Evolutionary conservation across 2,329 filamentous ascomycete genomes (phyloP), one percentile per base, ranked within the genome.

Genomic region (Diaporthe vaccinii): DNA sequence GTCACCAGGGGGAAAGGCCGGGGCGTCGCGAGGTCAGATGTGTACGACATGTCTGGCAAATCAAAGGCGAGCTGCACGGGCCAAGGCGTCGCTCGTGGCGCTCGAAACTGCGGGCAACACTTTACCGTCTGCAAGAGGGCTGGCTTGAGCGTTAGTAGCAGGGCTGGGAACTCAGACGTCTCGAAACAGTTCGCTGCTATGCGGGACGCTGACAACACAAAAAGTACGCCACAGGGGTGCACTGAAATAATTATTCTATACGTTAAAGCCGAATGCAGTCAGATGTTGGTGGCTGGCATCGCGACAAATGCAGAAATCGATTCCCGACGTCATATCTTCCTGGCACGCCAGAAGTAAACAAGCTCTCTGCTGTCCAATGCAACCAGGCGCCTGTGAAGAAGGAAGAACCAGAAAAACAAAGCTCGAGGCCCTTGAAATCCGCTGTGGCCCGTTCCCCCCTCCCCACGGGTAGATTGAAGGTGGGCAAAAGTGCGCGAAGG

Each of bases 401-500:
- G 9, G 28, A 34, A 39, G 41, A 49, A 41, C 22, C 25, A 55
- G 41, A 65, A 49, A 65, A 28, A 28, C 10, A 65, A 39, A 41
- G 28, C 31, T 31, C 34, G 14, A 39, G n/a, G 15, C 49, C 14
- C 14, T 15, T 55, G 31, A 53, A 49, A 68, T 28, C 31, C 44
- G 10, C 62, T 22, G 49, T 55, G 46, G 8, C 46, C 34, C n/a
- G 22, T 55, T 69, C 65, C 49, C 65, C 65, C 41, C 65, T 69
- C 34, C 49, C 22, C 34, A 55, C 34, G 34, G 34, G 34, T 36
- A 36, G 34, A 41, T 69, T 39, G 65, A n/a, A 69, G 65, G 41
- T 69, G 46, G 65, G 65, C 65, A 55, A 69, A n/a, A 55, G 34
- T 41, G 58, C 70, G 46, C 58, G 70, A 65, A 73, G 70, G 70